phyloP scores from a whole-genome alignment of 768 basidiomycete genomes.

The Flagelloscypha sp. region DNA sequence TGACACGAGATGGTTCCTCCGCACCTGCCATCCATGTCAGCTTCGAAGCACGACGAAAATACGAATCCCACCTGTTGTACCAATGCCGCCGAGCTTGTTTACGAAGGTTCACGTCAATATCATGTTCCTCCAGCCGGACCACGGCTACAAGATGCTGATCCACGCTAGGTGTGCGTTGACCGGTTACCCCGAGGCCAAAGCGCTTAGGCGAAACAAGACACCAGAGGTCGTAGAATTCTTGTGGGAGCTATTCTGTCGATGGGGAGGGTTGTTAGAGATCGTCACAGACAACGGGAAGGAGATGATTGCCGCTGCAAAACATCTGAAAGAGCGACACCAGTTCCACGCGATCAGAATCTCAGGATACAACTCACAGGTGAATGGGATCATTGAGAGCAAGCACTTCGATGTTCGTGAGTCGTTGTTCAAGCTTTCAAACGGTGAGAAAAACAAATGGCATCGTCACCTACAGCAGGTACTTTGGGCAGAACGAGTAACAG shows the following conservation, averaged over 20 bases:
- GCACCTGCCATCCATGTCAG: conserved; percentile 26
- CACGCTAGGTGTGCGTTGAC: conserved; percentile 19
- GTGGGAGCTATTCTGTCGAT: conserved; percentile 19
- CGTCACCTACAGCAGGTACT: conserved; percentile 10
- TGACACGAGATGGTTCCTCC: conserved; percentile 23
- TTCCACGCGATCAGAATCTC: conserved; percentile 33
- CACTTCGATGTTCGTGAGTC: conserved; percentile 21
- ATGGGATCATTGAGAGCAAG: conserved; percentile 25
- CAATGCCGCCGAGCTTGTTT: conserved; percentile 19
- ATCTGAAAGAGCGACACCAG: conserved; percentile 15
- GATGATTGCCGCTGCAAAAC: conserved; percentile 17
- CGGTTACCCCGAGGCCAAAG: conserved; percentile 14
- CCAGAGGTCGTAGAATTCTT: conserved; percentile 15
- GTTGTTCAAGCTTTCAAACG: conserved; percentile 13
- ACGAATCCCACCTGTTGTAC: conserved; percentile 19
- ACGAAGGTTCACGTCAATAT: conserved; percentile 19
- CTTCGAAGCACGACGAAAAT: conserved; percentile 13
- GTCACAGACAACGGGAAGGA: conserved; percentile 27
- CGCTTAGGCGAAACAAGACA: conserved; percentile 15
- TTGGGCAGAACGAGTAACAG: conserved; percentile 15
- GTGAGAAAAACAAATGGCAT: conserved; percentile 16
- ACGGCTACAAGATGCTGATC: conserved; percentile 16
- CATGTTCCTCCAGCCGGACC: conserved; percentile 18
- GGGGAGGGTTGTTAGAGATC: conserved; percentile 27
- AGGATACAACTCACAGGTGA: conserved; percentile 32